A percentile compares a stretch with the other conserved stretches of the same genome.
phyloP scores from a whole-genome alignment of 2,329 filamentous ascomycete species.

The Trichoderma lentiforme region DNA sequence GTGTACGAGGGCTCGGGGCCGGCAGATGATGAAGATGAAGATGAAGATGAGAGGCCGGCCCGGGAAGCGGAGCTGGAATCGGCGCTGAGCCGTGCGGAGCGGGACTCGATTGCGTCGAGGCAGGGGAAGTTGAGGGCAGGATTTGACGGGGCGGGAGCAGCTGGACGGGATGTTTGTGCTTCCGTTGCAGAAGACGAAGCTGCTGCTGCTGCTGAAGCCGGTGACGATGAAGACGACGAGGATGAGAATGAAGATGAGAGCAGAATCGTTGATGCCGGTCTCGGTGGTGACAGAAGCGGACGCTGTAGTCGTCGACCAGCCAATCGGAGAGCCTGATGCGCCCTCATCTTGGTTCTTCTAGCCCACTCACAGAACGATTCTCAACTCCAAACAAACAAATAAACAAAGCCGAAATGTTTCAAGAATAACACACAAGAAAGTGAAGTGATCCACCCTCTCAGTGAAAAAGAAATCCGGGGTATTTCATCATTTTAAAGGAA shows the following conservation, averaged over 20 bases:
- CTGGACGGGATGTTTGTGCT: slow-evolving; percentile 19
- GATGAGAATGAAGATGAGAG: slow-evolving; percentile 36
- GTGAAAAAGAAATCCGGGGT: neutral
- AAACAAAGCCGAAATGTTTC: neutral
- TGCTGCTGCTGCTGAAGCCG: neutral
- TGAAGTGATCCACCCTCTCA: neutral
- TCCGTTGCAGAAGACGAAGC: neutral
- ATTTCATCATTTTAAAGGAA: neutral
- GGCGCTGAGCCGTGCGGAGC: slow-evolving; percentile 69
- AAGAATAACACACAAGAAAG: neutral
- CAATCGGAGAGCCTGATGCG: slow-evolving; percentile 15
- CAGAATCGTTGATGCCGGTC: slow-evolving; percentile 20
- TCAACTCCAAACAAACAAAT: neutral
- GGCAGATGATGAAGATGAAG: slow-evolving; percentile 27
- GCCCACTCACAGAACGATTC: too few relatives aligned
- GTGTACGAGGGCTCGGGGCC: slow-evolving; percentile 95
- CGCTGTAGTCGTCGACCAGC: slow-evolving; percentile 17
- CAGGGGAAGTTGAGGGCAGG: slow-evolving; percentile 87
- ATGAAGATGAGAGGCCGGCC: slow-evolving; percentile 57
- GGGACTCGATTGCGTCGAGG: slow-evolving; percentile 77
- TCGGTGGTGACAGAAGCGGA: slow-evolving; percentile 29
- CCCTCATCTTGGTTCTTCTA: slow-evolving; percentile 9
- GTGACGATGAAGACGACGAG: slow-evolving; percentile 26
- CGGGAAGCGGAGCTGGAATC: slow-evolving; percentile 17
- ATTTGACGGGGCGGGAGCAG: slow-evolving; percentile 56